These are phyloP conservation scores for Kodamaea fukazawae DNA, from an alignment of 805 yeast species.

Conservation along the genomic window DNA sequence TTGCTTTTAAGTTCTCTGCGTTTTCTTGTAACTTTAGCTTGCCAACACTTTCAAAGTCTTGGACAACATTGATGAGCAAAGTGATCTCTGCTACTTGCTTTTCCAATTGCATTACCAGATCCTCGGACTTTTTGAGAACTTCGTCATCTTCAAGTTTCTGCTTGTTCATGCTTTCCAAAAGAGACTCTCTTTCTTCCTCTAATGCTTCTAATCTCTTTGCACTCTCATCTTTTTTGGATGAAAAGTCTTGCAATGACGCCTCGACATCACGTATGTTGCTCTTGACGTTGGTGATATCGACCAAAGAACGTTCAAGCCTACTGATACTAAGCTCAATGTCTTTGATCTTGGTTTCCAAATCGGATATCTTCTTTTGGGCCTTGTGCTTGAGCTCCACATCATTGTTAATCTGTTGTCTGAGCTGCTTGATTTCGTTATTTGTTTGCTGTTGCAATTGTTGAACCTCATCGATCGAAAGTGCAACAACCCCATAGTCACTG, in stretches of 20 bases:
- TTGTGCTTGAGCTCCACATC: slow-evolving; percentile 43
- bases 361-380: slow-evolving; percentile 41
- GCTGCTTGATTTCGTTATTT: slow-evolving; percentile 35
- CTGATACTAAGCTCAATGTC: slow-evolving; percentile 53
- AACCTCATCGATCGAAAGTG: slow-evolving; percentile 42
- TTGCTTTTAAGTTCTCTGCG: slow-evolving; percentile 7
- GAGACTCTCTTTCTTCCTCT: slow-evolving; percentile 11
- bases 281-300: slow-evolving; percentile 44
- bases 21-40: slow-evolving; percentile 23
- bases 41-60: slow-evolving; percentile 22
- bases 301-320: slow-evolving; percentile 49
- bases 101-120: slow-evolving; percentile 1
- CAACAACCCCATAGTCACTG: slow-evolving; percentile 33
- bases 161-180: slow-evolving; percentile 9
- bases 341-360: slow-evolving; percentile 49
- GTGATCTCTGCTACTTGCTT: slow-evolving; percentile 5
- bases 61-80: slow-evolving; percentile 12
- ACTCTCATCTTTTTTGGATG: slow-evolving; percentile 8
- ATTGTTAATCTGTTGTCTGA: slow-evolving; percentile 33
- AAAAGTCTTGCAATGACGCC: slow-evolving; percentile 2
- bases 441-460: slow-evolving; percentile 43
- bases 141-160: neutral
- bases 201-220: slow-evolving; percentile 14
- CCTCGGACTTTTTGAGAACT: slow-evolving; percentile 1
- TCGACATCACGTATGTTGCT: slow-evolving; percentile 36